phyloP scores from a whole-genome alignment of 1,139 yeast species.

The Pichia cactophila region DNA sequence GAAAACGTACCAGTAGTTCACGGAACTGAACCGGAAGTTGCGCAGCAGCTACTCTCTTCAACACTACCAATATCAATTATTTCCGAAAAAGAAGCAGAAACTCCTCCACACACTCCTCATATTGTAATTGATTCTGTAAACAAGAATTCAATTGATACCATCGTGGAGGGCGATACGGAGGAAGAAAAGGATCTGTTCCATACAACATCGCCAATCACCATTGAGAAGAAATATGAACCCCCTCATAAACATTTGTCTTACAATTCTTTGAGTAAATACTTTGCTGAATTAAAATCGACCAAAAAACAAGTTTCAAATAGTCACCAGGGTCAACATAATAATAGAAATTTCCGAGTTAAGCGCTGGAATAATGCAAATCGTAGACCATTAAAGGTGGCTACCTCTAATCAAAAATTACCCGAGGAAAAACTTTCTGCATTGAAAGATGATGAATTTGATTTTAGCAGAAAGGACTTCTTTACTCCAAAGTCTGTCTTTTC shows the following conservation, averaged over 20 bases:
- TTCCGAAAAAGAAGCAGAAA: neutral
- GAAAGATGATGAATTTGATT: constrained; percentile 22
- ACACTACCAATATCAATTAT: neutral
- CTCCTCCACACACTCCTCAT: neutral
- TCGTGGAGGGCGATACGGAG: neutral
- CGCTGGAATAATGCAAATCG: constrained; percentile 24
- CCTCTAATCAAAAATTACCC: constrained; percentile 23
- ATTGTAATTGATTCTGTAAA: neutral
- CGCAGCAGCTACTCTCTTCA: neutral
- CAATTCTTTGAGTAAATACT: constrained; percentile 3
- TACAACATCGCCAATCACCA: constrained; percentile 9
- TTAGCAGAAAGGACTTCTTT: constrained; percentile 63
- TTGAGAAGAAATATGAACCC: constrained; percentile 14
- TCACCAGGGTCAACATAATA: neutral
- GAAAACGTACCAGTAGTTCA: neutral
- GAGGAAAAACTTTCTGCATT: constrained; percentile 11
- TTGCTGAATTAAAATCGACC: neutral
- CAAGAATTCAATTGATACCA: neutral
- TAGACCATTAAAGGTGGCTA: constrained; percentile 37
- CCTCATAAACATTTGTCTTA: constrained; percentile 11
- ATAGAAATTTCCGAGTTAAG: constrained; percentile 7
- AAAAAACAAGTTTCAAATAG: neutral
- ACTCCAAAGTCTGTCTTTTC: constrained; percentile 71
- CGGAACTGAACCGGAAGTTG: neutral
- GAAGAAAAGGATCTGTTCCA: neutral